Evolutionary conservation across 1,284 basidiomycete species (phyloP), one percentile per base, ranked within the genome.

Genomic region (Phenoliferia sp.): DNA sequence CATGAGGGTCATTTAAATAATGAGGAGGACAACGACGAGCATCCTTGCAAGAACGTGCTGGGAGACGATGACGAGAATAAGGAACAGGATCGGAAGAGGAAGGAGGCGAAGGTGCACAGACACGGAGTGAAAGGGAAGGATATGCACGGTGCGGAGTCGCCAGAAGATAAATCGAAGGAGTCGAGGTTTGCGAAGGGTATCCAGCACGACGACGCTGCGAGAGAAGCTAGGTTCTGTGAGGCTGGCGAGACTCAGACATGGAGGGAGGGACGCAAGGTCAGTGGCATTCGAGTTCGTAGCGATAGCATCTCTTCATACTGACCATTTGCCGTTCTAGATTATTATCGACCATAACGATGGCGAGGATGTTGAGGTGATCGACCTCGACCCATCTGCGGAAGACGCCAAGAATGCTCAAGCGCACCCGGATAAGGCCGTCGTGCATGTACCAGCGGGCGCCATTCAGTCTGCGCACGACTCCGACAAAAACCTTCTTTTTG

Each of bases 321-420:
- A 48, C 39, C 16, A 17, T 2, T n/a, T 17, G 32, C 17, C 19
- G 22, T 1, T 50, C 16, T 61, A 73, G 67, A 67, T 74, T 59
- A 71, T 76, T 52, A 69, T 73, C 54, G 75, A 76, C 35, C 70
- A 65, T 34, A 63, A 69, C 39, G 63, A 74, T 26, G 75, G 75
- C 39, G 66, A 63, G 52, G 66, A 73, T 1, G 71, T 75, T 29
- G 69, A 72, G 33, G 69, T 76, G 7, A 65, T 69, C 61, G 72
- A 75, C 56, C 28, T 64, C 3, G 73, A 71, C 35, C 65, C 67
- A 0, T 57, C 63, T n/a, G 35, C 56, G 17, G 71, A 68, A 31
- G 63, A 56, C 0, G 64, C 59, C 5, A 54, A 61, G 9, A 66
- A 62, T 12, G 68, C 69, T 9, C 2, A 33, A 7, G 16, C 9